A percentile compares a stretch with the other conserved stretches of the same genome.
Conservation (phyloP, 2,329 filamentous ascomycete species). For the Penicillium sp. region DNA sequence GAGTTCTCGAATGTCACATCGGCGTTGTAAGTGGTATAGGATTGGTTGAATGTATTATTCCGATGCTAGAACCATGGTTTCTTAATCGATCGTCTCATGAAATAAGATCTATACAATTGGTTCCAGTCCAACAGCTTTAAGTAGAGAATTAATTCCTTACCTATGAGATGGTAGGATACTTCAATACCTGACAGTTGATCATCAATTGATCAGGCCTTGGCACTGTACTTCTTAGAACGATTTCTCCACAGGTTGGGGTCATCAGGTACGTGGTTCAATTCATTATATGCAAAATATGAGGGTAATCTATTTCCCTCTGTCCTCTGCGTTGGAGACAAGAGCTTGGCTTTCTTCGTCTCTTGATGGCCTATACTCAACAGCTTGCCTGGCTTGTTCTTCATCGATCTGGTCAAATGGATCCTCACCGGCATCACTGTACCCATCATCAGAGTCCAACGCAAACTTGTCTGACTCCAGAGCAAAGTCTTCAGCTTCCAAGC, state of each 20-base stretch:
- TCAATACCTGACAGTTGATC: neutral
- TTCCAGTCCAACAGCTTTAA: neutral
- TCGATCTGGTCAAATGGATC: neutral
- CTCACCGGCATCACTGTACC: neutral
- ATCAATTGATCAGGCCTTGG: too few relatives aligned
- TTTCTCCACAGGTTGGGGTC: conserved; percentile 52
- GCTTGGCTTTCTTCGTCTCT: conserved; percentile 1
- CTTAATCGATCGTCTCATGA: neutral
- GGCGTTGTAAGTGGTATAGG: conserved; percentile 49
- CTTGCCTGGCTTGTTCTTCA: neutral
- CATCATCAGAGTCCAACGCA: neutral
- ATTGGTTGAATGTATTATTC: conserved; percentile 19
- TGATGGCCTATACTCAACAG: neutral
- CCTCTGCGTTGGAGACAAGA: neutral
- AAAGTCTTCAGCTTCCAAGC: conserved; percentile 4
- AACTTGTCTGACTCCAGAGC: conserved; percentile 2
- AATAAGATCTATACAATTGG: neutral
- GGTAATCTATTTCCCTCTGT: neutral
- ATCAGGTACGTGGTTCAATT: conserved; percentile 31
- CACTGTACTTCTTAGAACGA: neutral
- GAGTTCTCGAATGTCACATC: conserved; percentile 96
- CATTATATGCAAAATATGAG: neutral
- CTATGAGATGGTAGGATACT: neutral
- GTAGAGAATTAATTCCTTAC: neutral
- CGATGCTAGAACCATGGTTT: conserved; percentile 10